Conservation (phyloP, 2,329 filamentous ascomycete genomes). For the Sclerotinia subarctica region DNA sequence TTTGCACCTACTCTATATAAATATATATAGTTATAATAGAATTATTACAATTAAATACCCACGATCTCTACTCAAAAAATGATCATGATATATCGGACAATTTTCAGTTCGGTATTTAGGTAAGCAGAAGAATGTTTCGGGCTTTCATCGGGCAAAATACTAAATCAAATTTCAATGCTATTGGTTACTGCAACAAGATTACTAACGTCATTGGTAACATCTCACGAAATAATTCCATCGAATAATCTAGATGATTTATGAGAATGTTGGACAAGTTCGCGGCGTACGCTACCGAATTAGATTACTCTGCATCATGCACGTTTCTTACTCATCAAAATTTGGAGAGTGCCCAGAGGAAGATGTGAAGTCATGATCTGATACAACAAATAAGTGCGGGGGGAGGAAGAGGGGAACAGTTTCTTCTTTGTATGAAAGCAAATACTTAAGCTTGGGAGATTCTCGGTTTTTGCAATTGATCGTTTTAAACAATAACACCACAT, state of each 20-base stretch:
- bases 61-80: too few species aligned
- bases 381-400: background rate
- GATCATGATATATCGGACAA: too few species aligned
- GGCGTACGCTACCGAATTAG: background rate
- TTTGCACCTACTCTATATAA: too few species aligned
- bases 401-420: background rate
- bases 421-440: background rate
- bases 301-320: background rate
- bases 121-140: too few species aligned
- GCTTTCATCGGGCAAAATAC: too few species aligned
- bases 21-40: too few species aligned
- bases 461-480: background rate
- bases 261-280: background rate
- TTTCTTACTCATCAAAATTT: background rate
- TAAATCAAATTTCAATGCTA: background rate
- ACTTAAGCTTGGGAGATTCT: background rate
- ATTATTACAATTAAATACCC: too few species aligned
- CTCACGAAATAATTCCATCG: too few species aligned
- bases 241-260: background rate
- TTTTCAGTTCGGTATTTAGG: too few species aligned
- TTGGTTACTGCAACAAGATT: slow-evolving; percentile 1
- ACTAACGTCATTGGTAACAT: background rate
- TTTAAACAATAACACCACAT: background rate
- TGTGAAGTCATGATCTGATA: background rate
- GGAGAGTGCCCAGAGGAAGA: background rate